Base-by-base conservation (phyloP, 129 eudicot species). In the Flaveria linearis region DNA sequence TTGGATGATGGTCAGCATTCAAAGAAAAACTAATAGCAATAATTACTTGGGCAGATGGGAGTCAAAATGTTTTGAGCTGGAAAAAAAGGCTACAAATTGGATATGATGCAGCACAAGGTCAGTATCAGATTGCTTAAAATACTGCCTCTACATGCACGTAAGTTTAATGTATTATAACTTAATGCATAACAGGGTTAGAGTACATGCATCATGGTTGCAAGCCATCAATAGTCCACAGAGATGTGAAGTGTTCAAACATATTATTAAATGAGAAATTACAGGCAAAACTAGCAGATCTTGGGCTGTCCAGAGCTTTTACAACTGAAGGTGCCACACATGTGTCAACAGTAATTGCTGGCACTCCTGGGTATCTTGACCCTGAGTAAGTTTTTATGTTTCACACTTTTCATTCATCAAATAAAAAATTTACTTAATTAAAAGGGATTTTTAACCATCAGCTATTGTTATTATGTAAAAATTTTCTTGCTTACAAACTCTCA, bases 231-330 rank as follows among this genome's bases (percentile, higher is more conserved):
- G 71, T 79, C 26, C 87, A 79, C 23, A 79, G 84, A 75, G 87
- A 84, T 80, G 79, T 80, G 28, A 80, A 75, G 72, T 42, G 78
- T 5, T 28, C 82, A 17, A 79, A 84, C 61, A 80, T 83, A 50
- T 39, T 83, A 30, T 58, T 83, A 36, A 70, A 60, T 60, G 66
- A 60, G 41, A 60, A 60, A 1, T 26, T 60, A 12, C 66, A 85
- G 45, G 87, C 87, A 39, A 85, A 88, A 73, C 42, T 88, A 46
- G 86, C 88, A 22, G 90, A 88, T 73, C 86, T 86, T 52, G 88
- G 94, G 28, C 16, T 86, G 39, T 82, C 87, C 7, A 84, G 69
- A 80, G 77, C 76, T 74, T 74, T 79, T 47, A 17, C 75, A 12
- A 28, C 51, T 1, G 89, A 82, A 76, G 81, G 73, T 68, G 84